Conservation (phyloP, 2,329 filamentous ascomycete species). For the Aspergillus neotritici region DNA sequence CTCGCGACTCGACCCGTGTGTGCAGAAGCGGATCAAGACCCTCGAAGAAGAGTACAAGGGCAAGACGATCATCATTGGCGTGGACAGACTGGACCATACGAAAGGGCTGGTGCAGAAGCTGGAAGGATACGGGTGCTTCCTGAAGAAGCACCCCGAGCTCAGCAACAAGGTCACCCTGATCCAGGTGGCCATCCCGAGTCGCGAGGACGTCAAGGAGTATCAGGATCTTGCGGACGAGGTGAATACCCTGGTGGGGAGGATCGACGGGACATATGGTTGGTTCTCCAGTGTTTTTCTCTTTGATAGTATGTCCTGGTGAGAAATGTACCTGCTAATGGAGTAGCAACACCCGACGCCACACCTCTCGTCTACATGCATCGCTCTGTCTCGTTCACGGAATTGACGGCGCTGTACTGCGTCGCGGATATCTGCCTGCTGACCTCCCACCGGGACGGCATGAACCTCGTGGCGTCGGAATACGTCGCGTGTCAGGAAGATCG, state of each 20-base stretch:
- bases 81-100: conserved; percentile 93
- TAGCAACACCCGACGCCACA: conserved; percentile 84
- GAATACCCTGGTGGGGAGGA: conserved; percentile 85
- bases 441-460: conserved; percentile 93
- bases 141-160: conserved; percentile 89
- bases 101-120: conserved; percentile 94
- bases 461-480: conserved; percentile 94
- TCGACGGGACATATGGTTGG: conserved; percentile 80
- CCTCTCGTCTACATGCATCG: conserved; percentile 96
- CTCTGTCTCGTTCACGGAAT: conserved; percentile 84
- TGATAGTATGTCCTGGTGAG: not conserved
- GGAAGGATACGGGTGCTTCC: conserved; percentile 83
- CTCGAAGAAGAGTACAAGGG: conserved; percentile 80
- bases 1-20: conserved; percentile 67
- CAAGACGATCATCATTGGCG: conserved; percentile 85
- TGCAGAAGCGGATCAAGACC: conserved; percentile 72
- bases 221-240: conserved; percentile 86
- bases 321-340: not conserved
- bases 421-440: conserved; percentile 84
- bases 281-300: not conserved
- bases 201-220: conserved; percentile 86
- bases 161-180: conserved; percentile 89
- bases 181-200: conserved; percentile 83
- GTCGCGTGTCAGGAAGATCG: conserved; percentile 82
- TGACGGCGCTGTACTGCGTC: conserved; percentile 85